Percentiles rank a stretch among this genome's conserved stretches.
Conservation (phyloP, 331 rosid genomes). For the Phaseolus coccineus region DNA sequence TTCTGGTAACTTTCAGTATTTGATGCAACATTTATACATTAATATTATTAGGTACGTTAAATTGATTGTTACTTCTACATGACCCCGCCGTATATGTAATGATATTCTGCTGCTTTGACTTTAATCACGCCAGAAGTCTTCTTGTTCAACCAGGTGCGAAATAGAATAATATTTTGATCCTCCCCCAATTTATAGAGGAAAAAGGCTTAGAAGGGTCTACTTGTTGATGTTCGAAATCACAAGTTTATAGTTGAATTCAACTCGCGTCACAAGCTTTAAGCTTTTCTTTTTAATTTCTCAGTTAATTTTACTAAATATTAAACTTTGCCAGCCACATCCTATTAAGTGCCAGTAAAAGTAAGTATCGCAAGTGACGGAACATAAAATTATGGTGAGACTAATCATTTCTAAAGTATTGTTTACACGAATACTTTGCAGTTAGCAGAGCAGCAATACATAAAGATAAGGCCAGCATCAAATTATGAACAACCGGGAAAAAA, state of each 20-base stretch:
- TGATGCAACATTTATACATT: neutral
- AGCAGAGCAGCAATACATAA: conserved; percentile 14
- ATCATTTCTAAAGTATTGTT: neutral
- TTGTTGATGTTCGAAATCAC: neutral
- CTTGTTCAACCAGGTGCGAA: neutral
- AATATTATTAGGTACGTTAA: neutral
- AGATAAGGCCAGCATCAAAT: conserved; percentile 18
- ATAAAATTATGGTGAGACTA: neutral
- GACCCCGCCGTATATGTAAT: neutral
- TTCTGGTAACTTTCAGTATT: neutral
- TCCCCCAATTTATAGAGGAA: neutral
- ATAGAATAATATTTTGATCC: neutral
- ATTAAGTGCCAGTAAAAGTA: neutral
- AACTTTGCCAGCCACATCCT: neutral
- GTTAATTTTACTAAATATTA: neutral
- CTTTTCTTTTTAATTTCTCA: neutral
- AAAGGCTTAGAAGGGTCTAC: neutral
- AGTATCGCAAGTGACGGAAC: neutral
- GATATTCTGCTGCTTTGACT: neutral
- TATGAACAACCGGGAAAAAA: conserved; percentile 26
- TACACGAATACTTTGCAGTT: conserved; percentile 16
- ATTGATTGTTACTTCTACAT: too few species aligned
- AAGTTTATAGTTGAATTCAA: neutral
- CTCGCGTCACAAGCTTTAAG: neutral
- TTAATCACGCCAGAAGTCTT: neutral